Percentiles rank a stretch among this genome's conserved stretches.
phyloP scores from a whole-genome alignment of 306 rosid genomes.

The Cyclanthera cordifolia region DNA sequence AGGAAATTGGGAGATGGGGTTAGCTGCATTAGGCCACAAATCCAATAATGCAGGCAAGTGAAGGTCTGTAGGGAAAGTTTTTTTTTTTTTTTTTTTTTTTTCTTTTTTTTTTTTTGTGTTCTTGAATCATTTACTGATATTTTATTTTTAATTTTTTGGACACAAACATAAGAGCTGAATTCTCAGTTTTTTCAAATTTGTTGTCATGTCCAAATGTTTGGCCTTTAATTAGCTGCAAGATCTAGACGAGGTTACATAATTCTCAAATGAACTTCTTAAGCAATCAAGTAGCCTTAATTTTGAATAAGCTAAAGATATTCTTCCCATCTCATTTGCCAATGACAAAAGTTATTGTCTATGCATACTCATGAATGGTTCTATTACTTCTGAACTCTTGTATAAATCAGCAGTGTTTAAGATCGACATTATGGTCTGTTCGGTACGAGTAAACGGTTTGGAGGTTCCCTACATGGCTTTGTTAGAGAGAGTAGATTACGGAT shows the following conservation, averaged over 20 bases:
- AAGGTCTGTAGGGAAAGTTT: slow-evolving; percentile 8
- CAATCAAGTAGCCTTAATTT: not conserved
- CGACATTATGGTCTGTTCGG: slow-evolving; percentile 73
- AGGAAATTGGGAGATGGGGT: slow-evolving; percentile 22
- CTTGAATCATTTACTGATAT: not conserved
- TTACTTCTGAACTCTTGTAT: slow-evolving; percentile 91
- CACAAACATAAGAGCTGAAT: not conserved
- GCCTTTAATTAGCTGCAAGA: not conserved
- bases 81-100: slow-evolving; percentile 1
- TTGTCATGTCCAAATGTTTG: slow-evolving; percentile 2
- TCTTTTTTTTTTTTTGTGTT: slow-evolving; percentile 7
- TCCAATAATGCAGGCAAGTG: slow-evolving; percentile 14
- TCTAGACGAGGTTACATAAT: not conserved
- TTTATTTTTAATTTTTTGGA: not conserved
- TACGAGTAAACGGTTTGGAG: slow-evolving; percentile 2
- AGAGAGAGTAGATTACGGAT: not conserved
- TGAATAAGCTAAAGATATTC: not conserved
- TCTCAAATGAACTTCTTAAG: slow-evolving; percentile 1
- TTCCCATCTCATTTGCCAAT: not conserved
- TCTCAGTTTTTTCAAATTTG: not conserved
- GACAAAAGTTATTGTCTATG: slow-evolving; percentile 40
- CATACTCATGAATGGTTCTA: slow-evolving; percentile 88
- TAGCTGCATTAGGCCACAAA: slow-evolving; percentile 21
- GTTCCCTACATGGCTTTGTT: not conserved
- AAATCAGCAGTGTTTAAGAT: slow-evolving; percentile 93